A percentile compares a stretch with the other conserved stretches of the same genome.
These are phyloP conservation scores for Rhinocladiella mackenziei DNA, from an alignment of 2,329 filamentous ascomycete genomes.

Conservation along the genomic window DNA sequence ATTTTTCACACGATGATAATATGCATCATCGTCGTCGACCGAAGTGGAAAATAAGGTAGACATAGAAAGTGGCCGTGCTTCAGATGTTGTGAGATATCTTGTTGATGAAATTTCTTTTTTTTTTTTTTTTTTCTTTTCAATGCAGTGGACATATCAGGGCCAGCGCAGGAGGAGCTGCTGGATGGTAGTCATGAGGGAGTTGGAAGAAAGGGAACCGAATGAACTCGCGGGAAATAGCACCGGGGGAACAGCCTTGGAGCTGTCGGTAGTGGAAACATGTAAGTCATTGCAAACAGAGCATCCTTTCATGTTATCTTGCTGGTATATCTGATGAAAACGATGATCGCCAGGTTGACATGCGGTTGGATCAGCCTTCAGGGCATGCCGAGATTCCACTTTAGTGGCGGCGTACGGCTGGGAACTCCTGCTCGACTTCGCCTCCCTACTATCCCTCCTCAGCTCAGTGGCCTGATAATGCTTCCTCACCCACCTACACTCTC, in stretches of 20 bases:
- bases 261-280: no score
- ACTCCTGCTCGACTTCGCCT: conserved; percentile 15
- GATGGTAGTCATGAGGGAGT: conserved; percentile 16
- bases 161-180: conserved; percentile 21
- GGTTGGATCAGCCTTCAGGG: conserved; percentile 12
- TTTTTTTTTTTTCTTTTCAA: conserved; percentile 5
- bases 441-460: conserved; percentile 6
- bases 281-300: no score
- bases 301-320: conserved; percentile 3
- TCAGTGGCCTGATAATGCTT: conserved; percentile 22
- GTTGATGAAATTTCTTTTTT: no score
- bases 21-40: conserved; percentile 1
- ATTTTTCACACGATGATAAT: conserved; percentile 9
- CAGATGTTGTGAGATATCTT: conserved; percentile 5
- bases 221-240: conserved; percentile 1
- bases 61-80: background rate
- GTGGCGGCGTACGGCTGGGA: conserved; percentile 14
- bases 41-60: background rate
- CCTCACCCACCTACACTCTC: conserved; percentile 10
- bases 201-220: conserved; percentile 5
- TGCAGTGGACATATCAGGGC: conserved; percentile 7
- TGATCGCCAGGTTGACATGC: conserved; percentile 13
- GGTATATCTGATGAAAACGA: conserved; percentile 5
- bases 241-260: no score
- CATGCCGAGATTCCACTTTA: conserved; percentile 20